Percentiles rank a stretch among this genome's conserved stretches.
phyloP scores from a whole-genome alignment of 805 yeast genomes.

The Cyberlindnera nakhonratchasimensis region DNA sequence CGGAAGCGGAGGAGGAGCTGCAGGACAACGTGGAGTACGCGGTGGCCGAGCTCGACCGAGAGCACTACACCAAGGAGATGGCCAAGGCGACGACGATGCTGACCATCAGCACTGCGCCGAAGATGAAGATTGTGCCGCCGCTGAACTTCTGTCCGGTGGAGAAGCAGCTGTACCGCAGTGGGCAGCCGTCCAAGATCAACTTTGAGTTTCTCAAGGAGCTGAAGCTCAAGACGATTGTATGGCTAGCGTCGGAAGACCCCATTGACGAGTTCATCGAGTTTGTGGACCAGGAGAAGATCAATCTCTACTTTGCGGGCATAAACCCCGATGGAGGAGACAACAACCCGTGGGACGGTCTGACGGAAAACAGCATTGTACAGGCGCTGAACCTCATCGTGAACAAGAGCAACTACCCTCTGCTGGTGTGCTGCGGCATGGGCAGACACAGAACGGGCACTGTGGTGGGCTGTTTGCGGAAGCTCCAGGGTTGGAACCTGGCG shows the following conservation, averaged over 20 bases:
- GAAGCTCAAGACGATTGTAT: slow-evolving; percentile 73
- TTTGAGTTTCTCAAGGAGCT: slow-evolving; percentile 79
- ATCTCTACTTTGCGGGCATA: slow-evolving; percentile 78
- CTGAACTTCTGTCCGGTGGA: slow-evolving; percentile 95
- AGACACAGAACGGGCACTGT: slow-evolving; percentile 97
- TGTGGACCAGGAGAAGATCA: slow-evolving; percentile 67
- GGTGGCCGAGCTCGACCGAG: slow-evolving; percentile 11
- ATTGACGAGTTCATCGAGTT: slow-evolving; percentile 82
- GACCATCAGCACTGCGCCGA: slow-evolving; percentile 36
- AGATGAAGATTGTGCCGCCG: slow-evolving; percentile 81
- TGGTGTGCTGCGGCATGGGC: slow-evolving; percentile 98
- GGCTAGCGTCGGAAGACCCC: slow-evolving; percentile 97
- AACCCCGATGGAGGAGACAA: slow-evolving; percentile 71
- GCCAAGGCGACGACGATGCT: slow-evolving; percentile 9
- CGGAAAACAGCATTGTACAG: slow-evolving; percentile 73
- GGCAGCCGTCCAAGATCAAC: slow-evolving; percentile 93
- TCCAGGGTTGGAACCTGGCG: slow-evolving; percentile 98
- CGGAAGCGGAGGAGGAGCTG: slow-evolving; percentile 8
- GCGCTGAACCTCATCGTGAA: slow-evolving; percentile 76
- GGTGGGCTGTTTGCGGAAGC: slow-evolving; percentile 84
- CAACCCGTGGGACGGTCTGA: slow-evolving; percentile 95
- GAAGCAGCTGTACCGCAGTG: slow-evolving; percentile 77
- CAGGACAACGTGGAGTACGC: slow-evolving; percentile 12
- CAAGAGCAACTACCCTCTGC: slow-evolving; percentile 71
- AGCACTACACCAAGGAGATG: slow-evolving; percentile 14